These are phyloP conservation scores for Xerocomellus intermedius DNA, from an alignment of 768 basidiomycete genomes.

Conservation along the genomic window DNA sequence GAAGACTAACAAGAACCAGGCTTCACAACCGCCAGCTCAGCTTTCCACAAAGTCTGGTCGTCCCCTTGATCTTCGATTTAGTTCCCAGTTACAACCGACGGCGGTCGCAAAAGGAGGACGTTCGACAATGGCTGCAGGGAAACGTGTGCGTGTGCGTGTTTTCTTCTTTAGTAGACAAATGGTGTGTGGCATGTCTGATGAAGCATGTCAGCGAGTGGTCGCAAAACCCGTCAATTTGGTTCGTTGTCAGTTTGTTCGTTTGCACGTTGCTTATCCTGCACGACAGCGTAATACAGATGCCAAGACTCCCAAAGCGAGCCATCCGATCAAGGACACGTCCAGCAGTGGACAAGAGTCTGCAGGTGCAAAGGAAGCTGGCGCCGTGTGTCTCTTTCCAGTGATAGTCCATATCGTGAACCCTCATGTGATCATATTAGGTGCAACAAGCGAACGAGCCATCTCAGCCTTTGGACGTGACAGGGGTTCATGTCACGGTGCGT, in stretches of 20 bases:
- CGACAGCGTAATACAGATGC: neutral
- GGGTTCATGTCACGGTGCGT: neutral
- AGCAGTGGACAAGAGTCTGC: neutral
- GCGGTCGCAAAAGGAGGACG: neutral
- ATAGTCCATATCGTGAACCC: too few species aligned
- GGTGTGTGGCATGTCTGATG: neutral
- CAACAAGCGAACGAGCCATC: neutral
- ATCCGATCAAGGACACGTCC: neutral
- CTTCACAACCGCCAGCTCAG: too few species aligned
- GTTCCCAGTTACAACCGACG: too few species aligned
- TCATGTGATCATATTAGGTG: neutral
- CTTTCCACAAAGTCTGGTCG: neutral
- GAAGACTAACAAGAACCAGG: too few species aligned
- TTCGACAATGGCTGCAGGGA: neutral
- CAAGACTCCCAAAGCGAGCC: neutral
- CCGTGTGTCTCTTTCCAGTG: neutral
- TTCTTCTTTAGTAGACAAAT: neutral
- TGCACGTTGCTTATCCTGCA: neutral
- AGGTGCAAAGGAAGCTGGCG: neutral
- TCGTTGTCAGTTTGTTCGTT: neutral
- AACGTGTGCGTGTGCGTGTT: neutral
- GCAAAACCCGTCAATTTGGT: neutral
- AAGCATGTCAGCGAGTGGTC: neutral
- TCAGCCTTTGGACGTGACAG: neutral
- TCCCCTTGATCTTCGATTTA: too few species aligned